These are phyloP conservation scores for Leishmania guyanensis DNA, from an alignment of 208 protist species.

Conservation along the genomic window DNA sequence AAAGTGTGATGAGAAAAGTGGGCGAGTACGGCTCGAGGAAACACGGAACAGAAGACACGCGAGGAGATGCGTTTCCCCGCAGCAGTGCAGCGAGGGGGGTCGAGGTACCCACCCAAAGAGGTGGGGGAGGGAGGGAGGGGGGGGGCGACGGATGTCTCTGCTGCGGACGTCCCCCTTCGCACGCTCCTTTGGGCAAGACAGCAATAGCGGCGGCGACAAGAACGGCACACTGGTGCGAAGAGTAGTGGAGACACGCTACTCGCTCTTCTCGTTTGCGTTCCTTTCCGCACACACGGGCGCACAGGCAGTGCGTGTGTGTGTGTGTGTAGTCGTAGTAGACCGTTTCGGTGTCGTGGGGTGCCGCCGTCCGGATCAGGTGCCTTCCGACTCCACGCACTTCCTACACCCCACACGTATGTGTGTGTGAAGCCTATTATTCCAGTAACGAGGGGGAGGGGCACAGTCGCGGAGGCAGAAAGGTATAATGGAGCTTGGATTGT, in stretches of 20 bases:
- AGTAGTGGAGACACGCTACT: background rate
- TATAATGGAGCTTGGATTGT: background rate
- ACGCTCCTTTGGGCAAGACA: too few relatives aligned
- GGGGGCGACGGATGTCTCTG: background rate
- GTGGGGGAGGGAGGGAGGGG: too few relatives aligned
- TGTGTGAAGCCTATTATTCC: background rate
- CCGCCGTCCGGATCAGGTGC: background rate
- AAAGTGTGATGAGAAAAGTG: background rate
- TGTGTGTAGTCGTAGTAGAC: background rate
- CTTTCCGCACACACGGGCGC: background rate
- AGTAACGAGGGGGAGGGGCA: too few relatives aligned
- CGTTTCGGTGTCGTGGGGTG: background rate
- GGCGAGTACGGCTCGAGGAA: background rate
- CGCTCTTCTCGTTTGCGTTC: background rate
- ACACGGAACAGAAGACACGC: background rate
- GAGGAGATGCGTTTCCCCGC: background rate
- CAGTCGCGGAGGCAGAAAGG: background rate
- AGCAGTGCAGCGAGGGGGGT: background rate
- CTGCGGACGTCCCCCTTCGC: too few relatives aligned
- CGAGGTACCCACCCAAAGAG: background rate
- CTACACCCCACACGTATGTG: background rate
- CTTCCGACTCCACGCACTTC: background rate
- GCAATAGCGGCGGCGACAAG: too few relatives aligned
- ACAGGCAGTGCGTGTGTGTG: background rate
- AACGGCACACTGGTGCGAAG: background rate